Percentiles rank a stretch among this genome's conserved stretches.
Conservation (phyloP, 73 alveolate genomes). For the Tetrahymena elliotti region DNA sequence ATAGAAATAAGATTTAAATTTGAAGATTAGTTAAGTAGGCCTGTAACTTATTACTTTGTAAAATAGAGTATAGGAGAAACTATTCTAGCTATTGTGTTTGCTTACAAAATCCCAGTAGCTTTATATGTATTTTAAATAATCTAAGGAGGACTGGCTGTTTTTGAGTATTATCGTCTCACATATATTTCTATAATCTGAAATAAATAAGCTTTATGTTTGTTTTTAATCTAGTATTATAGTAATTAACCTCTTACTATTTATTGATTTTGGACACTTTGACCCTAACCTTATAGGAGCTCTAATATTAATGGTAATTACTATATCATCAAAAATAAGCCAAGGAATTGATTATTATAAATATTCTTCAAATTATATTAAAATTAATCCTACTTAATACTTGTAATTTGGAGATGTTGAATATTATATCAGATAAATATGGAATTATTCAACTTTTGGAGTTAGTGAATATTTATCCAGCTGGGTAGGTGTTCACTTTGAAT, state of each 20-base stretch:
- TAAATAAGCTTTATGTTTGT: not conserved
- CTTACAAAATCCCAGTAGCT: not conserved
- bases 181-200: not conserved
- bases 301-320: not conserved
- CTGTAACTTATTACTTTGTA: not conserved
- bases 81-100: not conserved
- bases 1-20: not conserved
- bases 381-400: not conserved
- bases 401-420: not conserved
- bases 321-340: not conserved
- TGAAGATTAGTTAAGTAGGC: not conserved
- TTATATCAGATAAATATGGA: not conserved
- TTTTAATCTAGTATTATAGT: not conserved
- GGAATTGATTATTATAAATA: not conserved
- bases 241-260: not conserved
- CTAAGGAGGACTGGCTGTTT: not conserved
- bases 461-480: not conserved
- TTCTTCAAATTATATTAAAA: not conserved
- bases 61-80: not conserved
- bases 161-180: not conserved
- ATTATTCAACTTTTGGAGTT: not conserved
- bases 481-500: not conserved
- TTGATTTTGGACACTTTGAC: not conserved
- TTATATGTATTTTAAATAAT: not conserved
- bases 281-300: not conserved